Evolutionary conservation across 2,329 filamentous ascomycete genomes (phyloP).

Genomic region (Herpotrichia juniperi): DNA sequence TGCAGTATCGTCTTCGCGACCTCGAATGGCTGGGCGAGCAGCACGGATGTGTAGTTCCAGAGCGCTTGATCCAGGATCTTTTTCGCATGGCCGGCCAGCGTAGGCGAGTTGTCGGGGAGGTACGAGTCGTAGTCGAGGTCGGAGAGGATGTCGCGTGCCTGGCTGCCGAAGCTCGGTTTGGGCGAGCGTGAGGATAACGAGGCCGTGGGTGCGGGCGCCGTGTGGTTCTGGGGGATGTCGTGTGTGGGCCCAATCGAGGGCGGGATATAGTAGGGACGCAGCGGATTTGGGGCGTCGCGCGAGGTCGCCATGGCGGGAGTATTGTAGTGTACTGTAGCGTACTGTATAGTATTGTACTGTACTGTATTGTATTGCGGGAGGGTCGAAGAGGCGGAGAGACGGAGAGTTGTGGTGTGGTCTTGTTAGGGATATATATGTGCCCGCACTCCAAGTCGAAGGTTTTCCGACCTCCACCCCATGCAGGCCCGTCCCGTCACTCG

Average conservation of each 20-base stretch:
- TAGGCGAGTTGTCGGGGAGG: conserved; percentile 75
- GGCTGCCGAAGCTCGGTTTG: conserved; percentile 59
- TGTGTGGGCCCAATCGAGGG: conserved; percentile 68
- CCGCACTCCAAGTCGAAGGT: conserved; percentile 12
- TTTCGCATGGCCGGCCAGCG: conserved; percentile 72
- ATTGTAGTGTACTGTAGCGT: too few relatives aligned
- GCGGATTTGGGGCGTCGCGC: conserved; percentile 62
- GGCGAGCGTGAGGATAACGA: conserved; percentile 39
- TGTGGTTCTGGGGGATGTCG: conserved; percentile 44
- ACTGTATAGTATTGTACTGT: not conserved
- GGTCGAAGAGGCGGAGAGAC: conserved; percentile 8
- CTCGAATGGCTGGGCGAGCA: conserved; percentile 95
- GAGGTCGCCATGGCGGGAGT: conserved; percentile 50
- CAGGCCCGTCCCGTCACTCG: conserved; percentile 3
- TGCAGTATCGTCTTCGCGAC: conserved; percentile 94
- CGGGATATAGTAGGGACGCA: conserved; percentile 74
- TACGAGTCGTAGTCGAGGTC: conserved; percentile 94
- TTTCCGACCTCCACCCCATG: conserved; percentile 17
- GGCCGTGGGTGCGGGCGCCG: conserved; percentile 31
- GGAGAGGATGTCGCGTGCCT: conserved; percentile 83
- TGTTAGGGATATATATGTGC: conserved; percentile 7
- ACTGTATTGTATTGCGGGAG: too few relatives aligned
- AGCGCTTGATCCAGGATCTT: conserved; percentile 82
- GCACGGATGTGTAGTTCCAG: conserved; percentile 88
- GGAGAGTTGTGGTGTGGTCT: conserved; percentile 12